Evolutionary conservation across 805 yeast genomes (phyloP), one percentile per base, ranked within the genome.

Genomic region (Teunomyces funiuensis): DNA sequence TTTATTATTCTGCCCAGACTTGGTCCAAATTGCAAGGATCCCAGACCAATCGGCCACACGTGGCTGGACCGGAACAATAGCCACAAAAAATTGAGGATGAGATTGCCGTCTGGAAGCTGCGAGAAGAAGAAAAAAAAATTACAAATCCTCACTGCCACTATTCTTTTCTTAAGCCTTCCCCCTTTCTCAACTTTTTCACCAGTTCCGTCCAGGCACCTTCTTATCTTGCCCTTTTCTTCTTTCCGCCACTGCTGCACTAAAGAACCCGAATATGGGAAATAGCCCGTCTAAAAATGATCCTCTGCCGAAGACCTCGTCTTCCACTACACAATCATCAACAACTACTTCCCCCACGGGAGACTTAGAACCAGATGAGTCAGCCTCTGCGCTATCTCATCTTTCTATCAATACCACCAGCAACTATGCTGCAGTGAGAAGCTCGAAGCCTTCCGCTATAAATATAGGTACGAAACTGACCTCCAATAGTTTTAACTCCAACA

Each of bases 231-330:
- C 18, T 16, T n/a, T n/a, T 5, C 27, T 11, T 18, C 25, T 19
- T n/a, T 7, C 31, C 6, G 13, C 25, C 23, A n/a, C 19, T 11
- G 34, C 13, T 31, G 19, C 34, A 11, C 14, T 25, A 10, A 18
- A 31, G 34, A 18, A 22, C 17, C 31, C 33, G 55, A 41, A 43
- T 56, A 79, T 79, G 83, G 83, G 85, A 66, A 79, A 77, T 67
- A 78, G 78, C 82, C 83, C 83, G 71, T 78, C 83, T 45, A 69
- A 68, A 58, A 61, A 68, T 65, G 75, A 70, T 41, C 69, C 72
- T 57, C 73, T 66, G 63, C 73, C 74, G 74, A 66, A 57, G 50
- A 55, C 57, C 56, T 65, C 67, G 45, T 53, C 66, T 51, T 45
- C 36, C 39, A 49, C 38, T 60, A 52, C 50, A 52, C 46, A 50